Evolutionary conservation across 208 protist genomes (phyloP).

Genomic region (Phytomonas serpens): DNA sequence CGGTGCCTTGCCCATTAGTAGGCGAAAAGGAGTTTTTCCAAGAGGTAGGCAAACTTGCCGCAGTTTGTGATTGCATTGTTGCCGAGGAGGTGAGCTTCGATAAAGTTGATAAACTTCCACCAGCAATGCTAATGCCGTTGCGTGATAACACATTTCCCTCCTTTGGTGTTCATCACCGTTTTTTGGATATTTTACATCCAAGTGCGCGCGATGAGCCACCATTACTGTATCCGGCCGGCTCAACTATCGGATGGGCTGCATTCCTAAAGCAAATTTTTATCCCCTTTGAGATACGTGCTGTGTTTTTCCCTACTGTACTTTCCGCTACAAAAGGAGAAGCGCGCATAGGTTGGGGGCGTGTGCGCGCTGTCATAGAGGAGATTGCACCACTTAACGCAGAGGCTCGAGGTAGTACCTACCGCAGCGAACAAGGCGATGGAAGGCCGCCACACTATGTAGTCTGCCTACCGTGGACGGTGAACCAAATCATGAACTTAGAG

Average conservation of each 20-base stretch:
- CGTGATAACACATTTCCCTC: slow-evolving; percentile 74
- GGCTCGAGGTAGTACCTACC: neutral
- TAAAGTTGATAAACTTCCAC: slow-evolving; percentile 54
- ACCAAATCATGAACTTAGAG: slow-evolving; percentile 85
- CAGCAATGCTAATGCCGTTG: slow-evolving; percentile 60
- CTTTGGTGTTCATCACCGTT: slow-evolving; percentile 71
- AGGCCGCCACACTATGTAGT: slow-evolving; percentile 32
- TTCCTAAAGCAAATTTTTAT: slow-evolving; percentile 36
- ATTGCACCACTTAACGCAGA: slow-evolving; percentile 9
- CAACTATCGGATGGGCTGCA: slow-evolving; percentile 30
- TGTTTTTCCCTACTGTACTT: slow-evolving; percentile 49
- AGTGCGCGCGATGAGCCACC: slow-evolving; percentile 38
- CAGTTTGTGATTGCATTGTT: slow-evolving; percentile 49
- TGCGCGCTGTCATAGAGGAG: slow-evolving; percentile 66
- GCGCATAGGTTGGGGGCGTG: slow-evolving; percentile 56
- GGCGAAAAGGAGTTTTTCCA: slow-evolving; percentile 51
- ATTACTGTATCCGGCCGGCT: slow-evolving; percentile 64
- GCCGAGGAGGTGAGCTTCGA: slow-evolving; percentile 71
- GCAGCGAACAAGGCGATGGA: neutral
- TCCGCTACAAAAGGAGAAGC: slow-evolving; percentile 79
- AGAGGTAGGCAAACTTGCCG: slow-evolving; percentile 35
- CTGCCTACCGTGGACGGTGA: slow-evolving; percentile 77
- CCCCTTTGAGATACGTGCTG: slow-evolving; percentile 68
- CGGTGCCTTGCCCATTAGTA: slow-evolving; percentile 63
- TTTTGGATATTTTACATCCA: slow-evolving; percentile 55